Percentiles rank a stretch among this genome's conserved stretches.
Evolutionary conservation across 2,329 filamentous ascomycete genomes (phyloP).

Genomic region (Elsinoe fawcettii): DNA sequence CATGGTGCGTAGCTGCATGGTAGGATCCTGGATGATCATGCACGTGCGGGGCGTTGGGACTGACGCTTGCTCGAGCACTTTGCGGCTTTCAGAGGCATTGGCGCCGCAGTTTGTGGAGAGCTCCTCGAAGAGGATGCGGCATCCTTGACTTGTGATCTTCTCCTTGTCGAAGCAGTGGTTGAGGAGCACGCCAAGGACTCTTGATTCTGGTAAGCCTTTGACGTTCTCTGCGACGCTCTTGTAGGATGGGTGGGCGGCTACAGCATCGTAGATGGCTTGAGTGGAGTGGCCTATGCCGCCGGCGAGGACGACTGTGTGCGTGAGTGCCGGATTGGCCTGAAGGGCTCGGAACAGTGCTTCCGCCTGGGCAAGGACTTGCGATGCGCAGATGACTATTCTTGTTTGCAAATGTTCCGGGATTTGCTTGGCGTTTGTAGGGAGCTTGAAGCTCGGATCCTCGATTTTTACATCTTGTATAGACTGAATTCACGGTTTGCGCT

Average conservation of each 20-base stretch:
- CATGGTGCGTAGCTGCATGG: constrained; percentile 38
- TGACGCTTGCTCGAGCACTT: constrained; percentile 29
- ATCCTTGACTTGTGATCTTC: constrained; percentile 23
- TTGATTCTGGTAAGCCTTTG: constrained; percentile 34
- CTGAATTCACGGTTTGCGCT: too few species aligned
- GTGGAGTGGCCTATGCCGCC: constrained; percentile 43
- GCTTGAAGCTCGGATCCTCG: too few species aligned
- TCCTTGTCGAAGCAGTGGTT: constrained; percentile 25
- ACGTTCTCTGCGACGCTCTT: constrained; percentile 24
- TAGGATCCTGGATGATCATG: constrained; percentile 40
- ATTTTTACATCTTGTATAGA: too few species aligned
- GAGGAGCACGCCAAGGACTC: constrained; percentile 33
- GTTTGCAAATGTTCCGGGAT: too few species aligned
- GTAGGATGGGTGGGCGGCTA: constrained; percentile 29
- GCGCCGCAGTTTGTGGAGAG: constrained; percentile 41
- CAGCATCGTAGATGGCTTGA: constrained; percentile 35
- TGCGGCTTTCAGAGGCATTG: constrained; percentile 34
- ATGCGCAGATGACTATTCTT: constrained; percentile 38
- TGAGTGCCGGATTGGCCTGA: constrained; percentile 25
- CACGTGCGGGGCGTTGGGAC: constrained; percentile 23
- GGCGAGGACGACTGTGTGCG: constrained; percentile 35
- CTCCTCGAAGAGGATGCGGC: constrained; percentile 36
- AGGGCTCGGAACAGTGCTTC: constrained; percentile 31
- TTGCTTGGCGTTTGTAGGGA: too few species aligned
- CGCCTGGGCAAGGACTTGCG: constrained; percentile 32